Evolutionary conservation across 371 early-diverging fungal genomes (phyloP).

Genomic region (Saksenaea vasiformis): DNA sequence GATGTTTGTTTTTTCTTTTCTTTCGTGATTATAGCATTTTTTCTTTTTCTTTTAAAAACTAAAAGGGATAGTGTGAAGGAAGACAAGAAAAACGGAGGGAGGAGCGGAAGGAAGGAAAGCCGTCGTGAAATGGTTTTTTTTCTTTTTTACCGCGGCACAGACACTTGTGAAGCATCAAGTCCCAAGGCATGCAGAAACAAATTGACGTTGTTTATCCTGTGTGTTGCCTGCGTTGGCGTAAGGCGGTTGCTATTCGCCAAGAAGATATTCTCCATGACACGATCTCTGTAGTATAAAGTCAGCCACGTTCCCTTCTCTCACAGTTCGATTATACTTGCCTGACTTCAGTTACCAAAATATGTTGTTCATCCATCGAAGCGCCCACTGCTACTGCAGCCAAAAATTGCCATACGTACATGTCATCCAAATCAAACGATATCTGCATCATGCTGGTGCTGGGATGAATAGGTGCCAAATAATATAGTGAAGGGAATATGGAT

Average conservation of each 20-base stretch:
- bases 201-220: slow-evolving; percentile 86
- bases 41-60: slow-evolving; percentile 5
- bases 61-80: slow-evolving; percentile 4
- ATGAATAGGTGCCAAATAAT: slow-evolving; percentile 47
- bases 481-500: slow-evolving; percentile 70
- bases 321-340: slow-evolving; percentile 35
- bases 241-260: slow-evolving; percentile 65
- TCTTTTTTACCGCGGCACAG: slow-evolving; percentile 45
- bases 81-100: neutral
- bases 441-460: slow-evolving; percentile 48
- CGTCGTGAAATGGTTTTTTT: neutral
- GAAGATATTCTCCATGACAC: slow-evolving; percentile 82
- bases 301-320: neutral
- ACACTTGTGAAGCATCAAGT: slow-evolving; percentile 87
- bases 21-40: slow-evolving; percentile 5
- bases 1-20: neutral
- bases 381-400: slow-evolving; percentile 94
- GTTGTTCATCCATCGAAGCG: slow-evolving; percentile 92
- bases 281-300: slow-evolving; percentile 55
- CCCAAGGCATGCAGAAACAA: slow-evolving; percentile 94
- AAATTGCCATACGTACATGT: slow-evolving; percentile 98
- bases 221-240: slow-evolving; percentile 62
- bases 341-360: slow-evolving; percentile 87
- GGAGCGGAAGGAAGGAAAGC: neutral
- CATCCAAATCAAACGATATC: slow-evolving; percentile 61